Conservation (phyloP, 2,329 filamentous ascomycete species). For the Samsoniella hepiali region DNA sequence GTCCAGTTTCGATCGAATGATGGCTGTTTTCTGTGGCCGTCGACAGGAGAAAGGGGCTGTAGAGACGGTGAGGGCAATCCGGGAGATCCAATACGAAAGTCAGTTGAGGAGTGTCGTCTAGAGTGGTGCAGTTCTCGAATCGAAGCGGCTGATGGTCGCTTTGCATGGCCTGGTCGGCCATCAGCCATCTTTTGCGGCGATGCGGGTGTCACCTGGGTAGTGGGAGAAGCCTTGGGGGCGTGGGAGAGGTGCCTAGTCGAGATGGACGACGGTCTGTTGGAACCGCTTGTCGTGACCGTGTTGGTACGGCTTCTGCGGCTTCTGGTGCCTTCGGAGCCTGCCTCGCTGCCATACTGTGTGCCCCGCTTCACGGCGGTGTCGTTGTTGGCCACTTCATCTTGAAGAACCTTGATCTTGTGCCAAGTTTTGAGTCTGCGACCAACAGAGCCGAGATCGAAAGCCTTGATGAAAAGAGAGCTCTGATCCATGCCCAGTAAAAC, state of each 20-base stretch:
- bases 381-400: slow-evolving; percentile 72
- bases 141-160: slow-evolving; percentile 74
- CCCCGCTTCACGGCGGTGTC: slow-evolving; percentile 45
- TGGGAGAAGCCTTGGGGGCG: slow-evolving; percentile 47
- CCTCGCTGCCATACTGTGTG: slow-evolving; percentile 58
- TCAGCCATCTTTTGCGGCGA: slow-evolving; percentile 37
- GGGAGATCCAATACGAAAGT: slow-evolving; percentile 51
- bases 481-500: slow-evolving; percentile 94
- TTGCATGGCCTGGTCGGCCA: slow-evolving; percentile 49
- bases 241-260: slow-evolving; percentile 51
- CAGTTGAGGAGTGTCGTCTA: slow-evolving; percentile 82
- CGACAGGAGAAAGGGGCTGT: slow-evolving; percentile 38
- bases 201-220: slow-evolving; percentile 39
- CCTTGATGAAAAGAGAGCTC: slow-evolving; percentile 90
- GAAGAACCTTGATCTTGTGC: slow-evolving; percentile 91
- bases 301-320: slow-evolving; percentile 53
- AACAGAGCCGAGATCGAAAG: slow-evolving; percentile 89
- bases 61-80: slow-evolving; percentile 37
- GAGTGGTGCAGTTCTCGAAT: slow-evolving; percentile 80
- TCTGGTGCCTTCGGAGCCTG: slow-evolving; percentile 52
- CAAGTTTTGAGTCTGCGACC: slow-evolving; percentile 87
- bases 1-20: slow-evolving; percentile 72
- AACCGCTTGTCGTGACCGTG: slow-evolving; percentile 50
- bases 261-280: slow-evolving; percentile 45
- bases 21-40: slow-evolving; percentile 60